Conservation (phyloP, 257 asterid genomes). For the Gardenia jasminoides region DNA sequence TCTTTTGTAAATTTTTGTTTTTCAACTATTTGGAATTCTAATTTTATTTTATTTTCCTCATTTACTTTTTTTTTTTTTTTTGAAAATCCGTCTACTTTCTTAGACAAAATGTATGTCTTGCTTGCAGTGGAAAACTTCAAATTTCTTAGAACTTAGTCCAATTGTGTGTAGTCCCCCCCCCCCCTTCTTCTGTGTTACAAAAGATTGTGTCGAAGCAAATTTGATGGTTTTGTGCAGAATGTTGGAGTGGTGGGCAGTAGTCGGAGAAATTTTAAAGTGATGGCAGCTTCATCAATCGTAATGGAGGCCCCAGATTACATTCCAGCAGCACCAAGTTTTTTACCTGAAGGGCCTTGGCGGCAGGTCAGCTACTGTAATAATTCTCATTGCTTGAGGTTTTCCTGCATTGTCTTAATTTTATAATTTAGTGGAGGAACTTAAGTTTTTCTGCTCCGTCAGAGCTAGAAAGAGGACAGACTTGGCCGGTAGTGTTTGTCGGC, state of each 20-base stretch:
- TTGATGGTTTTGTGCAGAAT: conserved; percentile 36
- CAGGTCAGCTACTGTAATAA: conserved; percentile 41
- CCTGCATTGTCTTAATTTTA: neutral
- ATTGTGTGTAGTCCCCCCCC: neutral
- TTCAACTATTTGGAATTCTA: neutral
- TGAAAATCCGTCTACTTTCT: too few relatives aligned
- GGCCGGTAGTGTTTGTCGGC: too few relatives aligned
- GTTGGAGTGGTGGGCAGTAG: conserved; percentile 19
- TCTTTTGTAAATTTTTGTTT: neutral
- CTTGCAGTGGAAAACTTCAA: too few relatives aligned
- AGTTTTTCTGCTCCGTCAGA: too few relatives aligned
- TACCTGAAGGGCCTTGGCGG: conserved; percentile 90
- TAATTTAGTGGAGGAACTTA: neutral
- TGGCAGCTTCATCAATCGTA: conserved; percentile 42
- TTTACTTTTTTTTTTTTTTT: too few relatives aligned
- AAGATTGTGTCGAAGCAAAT: neutral
- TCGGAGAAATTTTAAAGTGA: conserved; percentile 37
- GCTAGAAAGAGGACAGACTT: neutral
- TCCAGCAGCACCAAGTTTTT: conserved; percentile 84
- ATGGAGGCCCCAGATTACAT: conserved; percentile 57
- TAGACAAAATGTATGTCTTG: too few relatives aligned
- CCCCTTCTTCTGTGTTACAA: neutral
- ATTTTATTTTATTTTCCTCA: too few relatives aligned
- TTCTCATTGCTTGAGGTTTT: neutral
- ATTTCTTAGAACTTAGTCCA: too few relatives aligned